Percentiles rank a stretch among this genome's conserved stretches.
Conservation (phyloP, 352 stramenopile species). For the Globisporangium radiosum region DNA sequence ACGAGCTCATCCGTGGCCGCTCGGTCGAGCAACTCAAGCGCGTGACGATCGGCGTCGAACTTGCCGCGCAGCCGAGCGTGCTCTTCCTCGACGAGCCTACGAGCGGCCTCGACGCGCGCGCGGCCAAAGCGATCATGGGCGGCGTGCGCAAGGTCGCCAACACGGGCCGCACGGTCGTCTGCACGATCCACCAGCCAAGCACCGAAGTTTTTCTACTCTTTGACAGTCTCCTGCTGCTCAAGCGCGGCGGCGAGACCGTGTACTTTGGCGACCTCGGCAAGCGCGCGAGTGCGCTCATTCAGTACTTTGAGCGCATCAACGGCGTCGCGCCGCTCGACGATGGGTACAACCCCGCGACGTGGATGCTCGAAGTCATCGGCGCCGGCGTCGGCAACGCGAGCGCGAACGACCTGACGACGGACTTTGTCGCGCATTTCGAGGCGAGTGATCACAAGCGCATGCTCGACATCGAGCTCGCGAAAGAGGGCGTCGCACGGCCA, state of each 20-base stretch:
- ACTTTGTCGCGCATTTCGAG: slow-evolving; percentile 22
- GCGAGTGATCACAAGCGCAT: slow-evolving; percentile 17
- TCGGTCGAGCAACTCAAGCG: slow-evolving; percentile 27
- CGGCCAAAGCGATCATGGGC: slow-evolving; percentile 16
- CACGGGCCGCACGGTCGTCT: slow-evolving; percentile 59
- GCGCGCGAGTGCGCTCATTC: slow-evolving; percentile 29
- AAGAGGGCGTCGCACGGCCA: slow-evolving; percentile 20
- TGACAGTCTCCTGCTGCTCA: slow-evolving; percentile 73
- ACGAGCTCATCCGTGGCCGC: slow-evolving; percentile 22
- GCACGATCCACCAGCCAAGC: slow-evolving; percentile 82
- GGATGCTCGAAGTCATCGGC: slow-evolving; percentile 27
- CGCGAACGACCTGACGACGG: slow-evolving; percentile 8
- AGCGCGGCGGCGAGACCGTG: slow-evolving; percentile 41
- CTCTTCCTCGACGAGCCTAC: slow-evolving; percentile 67
- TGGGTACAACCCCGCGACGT: slow-evolving; percentile 81
- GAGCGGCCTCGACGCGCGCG: slow-evolving; percentile 31
- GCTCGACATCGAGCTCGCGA: slow-evolving; percentile 18
- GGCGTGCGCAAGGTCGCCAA: slow-evolving; percentile 41
- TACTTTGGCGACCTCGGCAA: slow-evolving; percentile 50
- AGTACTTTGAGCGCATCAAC: slow-evolving; percentile 52
- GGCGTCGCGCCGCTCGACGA: slow-evolving; percentile 24
- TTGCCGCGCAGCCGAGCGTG: slow-evolving; percentile 63
- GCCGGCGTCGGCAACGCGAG: slow-evolving; percentile 28
- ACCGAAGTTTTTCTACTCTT: slow-evolving; percentile 63
- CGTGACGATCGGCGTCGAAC: slow-evolving; percentile 25